A percentile compares a stretch with the other conserved stretches of the same genome.
phyloP scores from a whole-genome alignment of 1,284 basidiomycete species.

The Pseudozyma pruni region DNA sequence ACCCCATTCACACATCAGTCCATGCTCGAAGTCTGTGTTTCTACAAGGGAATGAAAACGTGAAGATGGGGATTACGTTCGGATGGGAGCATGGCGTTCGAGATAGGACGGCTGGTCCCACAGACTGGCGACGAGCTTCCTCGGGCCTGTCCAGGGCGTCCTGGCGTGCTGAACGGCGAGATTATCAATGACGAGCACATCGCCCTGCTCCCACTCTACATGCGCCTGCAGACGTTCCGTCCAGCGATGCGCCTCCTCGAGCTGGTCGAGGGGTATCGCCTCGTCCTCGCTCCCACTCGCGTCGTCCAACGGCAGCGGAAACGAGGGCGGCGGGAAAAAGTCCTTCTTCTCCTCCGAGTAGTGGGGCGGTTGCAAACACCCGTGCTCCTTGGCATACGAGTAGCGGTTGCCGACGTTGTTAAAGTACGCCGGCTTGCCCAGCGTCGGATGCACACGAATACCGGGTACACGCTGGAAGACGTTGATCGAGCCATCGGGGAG shows the following conservation, averaged over 20 bases:
- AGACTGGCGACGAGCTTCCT: conserved; percentile 45
- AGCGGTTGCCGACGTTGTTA: conserved; percentile 49
- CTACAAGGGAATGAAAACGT: too few relatives aligned
- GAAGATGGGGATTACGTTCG: conserved; percentile 16
- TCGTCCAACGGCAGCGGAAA: conserved; percentile 17
- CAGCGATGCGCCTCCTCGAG: conserved; percentile 25
- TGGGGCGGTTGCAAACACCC: conserved; percentile 28
- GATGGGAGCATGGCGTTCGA: conserved; percentile 27
- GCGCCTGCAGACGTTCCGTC: conserved; percentile 36
- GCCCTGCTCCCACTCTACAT: conserved; percentile 48
- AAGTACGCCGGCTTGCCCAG: conserved; percentile 44
- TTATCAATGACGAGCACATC: conserved; percentile 52
- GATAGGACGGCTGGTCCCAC: conserved; percentile 45
- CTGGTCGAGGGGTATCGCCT: conserved; percentile 42
- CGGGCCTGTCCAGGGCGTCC: conserved; percentile 46
- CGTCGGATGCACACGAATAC: conserved; percentile 39
- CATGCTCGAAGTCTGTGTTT: not conserved
- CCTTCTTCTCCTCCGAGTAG: conserved; percentile 28
- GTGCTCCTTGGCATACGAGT: conserved; percentile 33
- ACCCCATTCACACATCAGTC: conserved; percentile 8
- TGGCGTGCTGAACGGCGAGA: conserved; percentile 49
- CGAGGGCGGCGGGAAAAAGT: conserved; percentile 37
- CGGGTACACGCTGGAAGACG: conserved; percentile 48
- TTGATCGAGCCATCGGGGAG: conserved; percentile 47
- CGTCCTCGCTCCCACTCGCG: conserved; percentile 7